Evolutionary conservation across 1,284 basidiomycete species (phyloP).

Genomic region (Moesziomyces antarcticus): DNA sequence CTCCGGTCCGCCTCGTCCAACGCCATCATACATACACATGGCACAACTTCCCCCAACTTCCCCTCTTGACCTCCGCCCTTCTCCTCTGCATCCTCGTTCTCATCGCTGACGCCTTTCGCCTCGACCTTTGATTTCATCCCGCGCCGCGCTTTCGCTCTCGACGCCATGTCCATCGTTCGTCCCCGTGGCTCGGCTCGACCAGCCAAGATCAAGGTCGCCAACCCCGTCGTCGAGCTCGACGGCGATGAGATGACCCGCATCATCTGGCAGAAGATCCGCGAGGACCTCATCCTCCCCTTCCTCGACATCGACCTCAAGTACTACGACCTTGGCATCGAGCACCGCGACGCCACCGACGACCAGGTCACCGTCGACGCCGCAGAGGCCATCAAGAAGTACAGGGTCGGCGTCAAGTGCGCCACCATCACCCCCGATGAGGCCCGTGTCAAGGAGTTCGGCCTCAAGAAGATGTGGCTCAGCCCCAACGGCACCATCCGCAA

Average conservation of each 20-base stretch:
- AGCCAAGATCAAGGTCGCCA: constrained; percentile 79
- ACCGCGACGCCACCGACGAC: constrained; percentile 92
- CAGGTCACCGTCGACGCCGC: constrained; percentile 92
- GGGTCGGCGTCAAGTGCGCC: constrained; percentile 76
- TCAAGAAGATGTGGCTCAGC: constrained; percentile 85
- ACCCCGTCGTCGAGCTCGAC: constrained; percentile 90
- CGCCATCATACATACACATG: no score
- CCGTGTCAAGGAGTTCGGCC: constrained; percentile 82
- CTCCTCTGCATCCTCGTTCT: background rate
- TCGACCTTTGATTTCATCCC: no score
- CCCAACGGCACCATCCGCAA: constrained; percentile 76
- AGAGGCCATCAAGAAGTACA: constrained; percentile 74
- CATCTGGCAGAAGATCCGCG: constrained; percentile 96
- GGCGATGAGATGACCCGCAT: constrained; percentile 68
- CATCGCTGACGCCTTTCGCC: background rate
- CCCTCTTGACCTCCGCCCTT: constrained; percentile 1
- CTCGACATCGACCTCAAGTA: constrained; percentile 97
- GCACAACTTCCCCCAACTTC: no score
- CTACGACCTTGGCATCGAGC: constrained; percentile 92
- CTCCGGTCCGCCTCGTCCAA: background rate
- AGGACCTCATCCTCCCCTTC: constrained; percentile 96
- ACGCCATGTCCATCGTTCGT: constrained; percentile 39
- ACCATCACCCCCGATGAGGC: constrained; percentile 99
- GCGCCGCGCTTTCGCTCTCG: background rate
- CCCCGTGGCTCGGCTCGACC: constrained; percentile 32